Percentiles rank a stretch among this genome's conserved stretches.
phyloP scores from a whole-genome alignment of 805 yeast species.

The Candida endomychidarum region DNA sequence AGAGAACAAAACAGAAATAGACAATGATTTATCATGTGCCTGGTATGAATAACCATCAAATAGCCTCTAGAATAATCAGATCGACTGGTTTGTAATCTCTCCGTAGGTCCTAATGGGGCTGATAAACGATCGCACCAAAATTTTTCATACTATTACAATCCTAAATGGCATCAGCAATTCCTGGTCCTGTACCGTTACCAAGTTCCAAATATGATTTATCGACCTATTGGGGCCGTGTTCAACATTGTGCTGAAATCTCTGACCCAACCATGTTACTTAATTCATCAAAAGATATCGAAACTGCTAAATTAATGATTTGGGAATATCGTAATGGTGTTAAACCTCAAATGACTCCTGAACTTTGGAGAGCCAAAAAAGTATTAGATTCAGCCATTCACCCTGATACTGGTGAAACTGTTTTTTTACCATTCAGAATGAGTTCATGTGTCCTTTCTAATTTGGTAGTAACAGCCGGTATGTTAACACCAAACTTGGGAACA shows the following conservation, averaged over 20 bases:
- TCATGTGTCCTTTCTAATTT: slow-evolving; percentile 90
- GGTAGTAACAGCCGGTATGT: slow-evolving; percentile 96
- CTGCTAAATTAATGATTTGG: slow-evolving; percentile 65
- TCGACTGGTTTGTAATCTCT: too few species aligned
- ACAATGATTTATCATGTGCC: too few species aligned
- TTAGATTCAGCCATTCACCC: slow-evolving; percentile 95
- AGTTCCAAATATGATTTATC: slow-evolving; percentile 74
- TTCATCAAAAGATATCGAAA: slow-evolving; percentile 58
- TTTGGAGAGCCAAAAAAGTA: slow-evolving; percentile 86
- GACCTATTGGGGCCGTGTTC: slow-evolving; percentile 91
- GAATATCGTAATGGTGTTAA: slow-evolving; percentile 71
- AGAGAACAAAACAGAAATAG: too few species aligned
- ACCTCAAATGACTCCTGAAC: slow-evolving; percentile 66
- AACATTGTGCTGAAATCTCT: slow-evolving; percentile 89
- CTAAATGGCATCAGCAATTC: slow-evolving; percentile 84
- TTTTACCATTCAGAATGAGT: slow-evolving; percentile 96
- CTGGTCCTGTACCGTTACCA: slow-evolving; percentile 80
- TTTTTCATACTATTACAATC: neutral
- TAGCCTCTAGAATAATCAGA: too few species aligned
- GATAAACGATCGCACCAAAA: too few species aligned
- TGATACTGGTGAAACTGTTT: slow-evolving; percentile 91
- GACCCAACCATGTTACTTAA: slow-evolving; percentile 89
- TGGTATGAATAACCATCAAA: too few species aligned
- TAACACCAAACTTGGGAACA: slow-evolving; percentile 89
- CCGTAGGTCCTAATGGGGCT: too few species aligned